Conservation (phyloP, 2,329 filamentous ascomycete species). For the Eutypella sp. region DNA sequence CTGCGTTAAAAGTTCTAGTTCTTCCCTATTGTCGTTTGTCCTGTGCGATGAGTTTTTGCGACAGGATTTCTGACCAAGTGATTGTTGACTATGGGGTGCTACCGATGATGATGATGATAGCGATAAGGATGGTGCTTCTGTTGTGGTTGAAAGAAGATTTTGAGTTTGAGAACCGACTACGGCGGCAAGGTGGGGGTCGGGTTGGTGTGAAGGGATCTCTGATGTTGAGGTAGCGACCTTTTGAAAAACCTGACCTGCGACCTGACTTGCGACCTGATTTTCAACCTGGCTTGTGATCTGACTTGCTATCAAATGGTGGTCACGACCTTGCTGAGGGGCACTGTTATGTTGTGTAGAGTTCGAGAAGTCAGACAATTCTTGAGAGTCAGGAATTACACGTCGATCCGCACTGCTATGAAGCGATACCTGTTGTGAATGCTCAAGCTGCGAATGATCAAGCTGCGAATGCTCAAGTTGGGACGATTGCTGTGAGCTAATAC, state of each 20-base stretch:
- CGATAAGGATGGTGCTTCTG: constrained; percentile 2
- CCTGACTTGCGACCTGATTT: constrained; percentile 8
- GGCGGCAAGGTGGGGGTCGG: constrained; percentile 12
- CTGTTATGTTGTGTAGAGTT: constrained; percentile 14
- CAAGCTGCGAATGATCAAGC: constrained; percentile 1
- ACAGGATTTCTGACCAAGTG: background rate
- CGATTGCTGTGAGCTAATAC: constrained; percentile 9
- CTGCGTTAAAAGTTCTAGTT: constrained; percentile 5
- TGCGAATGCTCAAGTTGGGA: constrained; percentile 3
- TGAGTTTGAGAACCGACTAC: constrained; percentile 2
- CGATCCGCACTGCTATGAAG: constrained; percentile 2
- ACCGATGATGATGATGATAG: too few relatives aligned
- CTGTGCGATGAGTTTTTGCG: constrained; percentile 1
- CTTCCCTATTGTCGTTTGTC: background rate
- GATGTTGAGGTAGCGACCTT: too few relatives aligned
- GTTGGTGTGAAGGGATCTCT: constrained; percentile 26
- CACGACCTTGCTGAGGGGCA: constrained; percentile 4
- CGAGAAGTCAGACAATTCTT: constrained; percentile 20
- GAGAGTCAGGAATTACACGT: constrained; percentile 27
- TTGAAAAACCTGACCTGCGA: too few relatives aligned
- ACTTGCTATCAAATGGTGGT: background rate
- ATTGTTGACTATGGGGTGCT: background rate
- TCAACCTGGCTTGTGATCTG: background rate
- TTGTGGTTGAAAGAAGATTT: constrained; percentile 1
- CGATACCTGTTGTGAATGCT: background rate